Evolutionary conservation across 73 alveolate genomes (phyloP), one percentile per base, ranked within the genome.

Genomic region (Tetrahymena borealis): DNA sequence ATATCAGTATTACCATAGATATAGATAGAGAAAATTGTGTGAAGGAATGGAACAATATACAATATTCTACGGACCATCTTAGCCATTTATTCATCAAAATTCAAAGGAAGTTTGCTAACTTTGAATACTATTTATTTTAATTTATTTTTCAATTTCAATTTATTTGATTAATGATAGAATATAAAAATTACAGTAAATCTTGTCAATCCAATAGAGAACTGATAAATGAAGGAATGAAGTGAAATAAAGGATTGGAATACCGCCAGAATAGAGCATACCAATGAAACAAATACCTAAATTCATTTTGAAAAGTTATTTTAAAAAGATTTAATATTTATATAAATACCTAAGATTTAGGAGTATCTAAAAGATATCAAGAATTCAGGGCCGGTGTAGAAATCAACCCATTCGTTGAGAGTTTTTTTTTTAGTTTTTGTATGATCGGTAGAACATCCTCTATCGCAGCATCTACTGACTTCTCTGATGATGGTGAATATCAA

Each of bases 361-460:
- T 95, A 95, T 94, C 93, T 95, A 94, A 90, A 95, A 38, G 94
- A 96, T 90, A 95, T 95, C 92, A 94, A 60, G 77, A 91, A 95
- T n/a, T 94, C 98, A 11, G 98, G 98, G 33, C 98, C 98, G 1
- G 95, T 38, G 90, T 94, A 95, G 33, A 95, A 20, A 35, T 95
- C 96, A 39, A 95, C 94, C 40, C 93, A 95, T 39, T 91, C 94
- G 40, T 95, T 94, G 39, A 95, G 41, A 24, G 94, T 90, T 13
- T 90, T 91, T 92, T 90, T 94, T 79, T 90, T 95, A 31, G 98
- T 95, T 94, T 90, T 35, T 38, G 78, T 41, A 4, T 16, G 36
- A 24, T 90, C 96, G 1, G 39, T 28, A 41, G 78, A 32, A 24
- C 91, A 12, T 91, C 94, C 41, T 78, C 92, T 79, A 90, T 95